Base-by-base conservation (phyloP, 768 basidiomycete species). In the Boletus reticulatus region DNA sequence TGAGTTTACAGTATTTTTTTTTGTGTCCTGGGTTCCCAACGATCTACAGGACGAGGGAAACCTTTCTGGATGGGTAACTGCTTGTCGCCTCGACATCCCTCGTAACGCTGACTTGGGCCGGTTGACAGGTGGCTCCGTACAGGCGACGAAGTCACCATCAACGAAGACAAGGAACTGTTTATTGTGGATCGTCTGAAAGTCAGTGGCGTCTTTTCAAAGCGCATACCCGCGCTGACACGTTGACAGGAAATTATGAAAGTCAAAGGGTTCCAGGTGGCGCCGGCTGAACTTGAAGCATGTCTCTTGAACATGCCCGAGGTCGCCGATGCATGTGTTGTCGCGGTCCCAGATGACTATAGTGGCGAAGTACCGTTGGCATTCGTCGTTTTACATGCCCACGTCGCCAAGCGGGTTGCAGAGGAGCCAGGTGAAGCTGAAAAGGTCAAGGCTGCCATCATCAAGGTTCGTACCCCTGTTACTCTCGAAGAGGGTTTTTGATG, bases 281-380 rank as follows among this genome's bases (percentile, higher is more conserved):
- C 87, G 3, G 86, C 88, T 4, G 87, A 88, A 58, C 73, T 88
- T 10, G 87, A 88, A 62, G 87, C 81, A 19, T 84, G 84, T 55
- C 62, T 87, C n/a, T 66, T 87, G 24, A 78, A 74, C 43, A 83
- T 88, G 59, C 69, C 78, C 1, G 85, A 85, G 60, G 80, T 88
- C 22, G 74, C 75, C 5, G 81, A 85, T 42, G 75, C 76, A 2
- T 87, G 87, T 58, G 86, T 89, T 2, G 81, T 89, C 17, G 81
- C 84, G 1, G 63, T 85, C 32, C 81, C 80, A 9, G 84, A 90
- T 62, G 87, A 88, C 9, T 89, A 81, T 56, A 84, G 81, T 55
- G 88, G 88, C 16, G 88, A 90, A 65, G 71, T 87, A 7, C 88
- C 88, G 0, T 64, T 88, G 63, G 89, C 87, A 6, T 89, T 83